Evolutionary conservation across 2,329 filamentous ascomycete genomes (phyloP).

Genomic region (Trichoderma endophyticum): DNA sequence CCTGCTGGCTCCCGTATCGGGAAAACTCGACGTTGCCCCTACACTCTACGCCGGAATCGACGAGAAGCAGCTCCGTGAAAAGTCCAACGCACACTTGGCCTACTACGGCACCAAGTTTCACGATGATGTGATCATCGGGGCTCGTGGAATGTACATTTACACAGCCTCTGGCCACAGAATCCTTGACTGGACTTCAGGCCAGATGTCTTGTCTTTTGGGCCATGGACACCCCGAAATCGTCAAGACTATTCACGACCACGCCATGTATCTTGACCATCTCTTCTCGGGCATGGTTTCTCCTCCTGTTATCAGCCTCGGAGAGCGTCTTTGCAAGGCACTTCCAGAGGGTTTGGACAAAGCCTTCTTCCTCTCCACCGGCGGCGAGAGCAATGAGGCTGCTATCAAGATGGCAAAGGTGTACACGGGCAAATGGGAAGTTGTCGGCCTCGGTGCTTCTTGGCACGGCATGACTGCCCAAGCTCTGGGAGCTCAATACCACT

Average conservation of each 20-base stretch:
- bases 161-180: conserved; percentile 44
- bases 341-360: conserved; percentile 51
- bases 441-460: conserved; percentile 56
- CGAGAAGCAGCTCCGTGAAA: conserved; percentile 24
- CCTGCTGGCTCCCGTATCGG: not conserved
- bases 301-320: conserved; percentile 54
- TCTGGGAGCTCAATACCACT: conserved; percentile 53
- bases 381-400: conserved; percentile 58
- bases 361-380: conserved; percentile 57
- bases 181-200: conserved; percentile 59
- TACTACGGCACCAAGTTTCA: conserved; percentile 29
- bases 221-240: conserved; percentile 59
- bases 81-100: conserved; percentile 27
- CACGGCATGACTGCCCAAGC: conserved; percentile 60
- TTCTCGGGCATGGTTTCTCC: conserved; percentile 57
- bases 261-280: conserved; percentile 54
- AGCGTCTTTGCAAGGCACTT: conserved; percentile 47
- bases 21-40: conserved; percentile 19
- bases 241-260: conserved; percentile 47
- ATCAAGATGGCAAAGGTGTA: conserved; percentile 63
- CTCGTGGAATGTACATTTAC: conserved; percentile 45
- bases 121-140: conserved; percentile 40
- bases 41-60: conserved; percentile 25
- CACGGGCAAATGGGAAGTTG: conserved; percentile 64
- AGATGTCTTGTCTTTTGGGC: conserved; percentile 58